Conservation (phyloP, 208 protist genomes). For the Balamuthia mandrillaris region DNA sequence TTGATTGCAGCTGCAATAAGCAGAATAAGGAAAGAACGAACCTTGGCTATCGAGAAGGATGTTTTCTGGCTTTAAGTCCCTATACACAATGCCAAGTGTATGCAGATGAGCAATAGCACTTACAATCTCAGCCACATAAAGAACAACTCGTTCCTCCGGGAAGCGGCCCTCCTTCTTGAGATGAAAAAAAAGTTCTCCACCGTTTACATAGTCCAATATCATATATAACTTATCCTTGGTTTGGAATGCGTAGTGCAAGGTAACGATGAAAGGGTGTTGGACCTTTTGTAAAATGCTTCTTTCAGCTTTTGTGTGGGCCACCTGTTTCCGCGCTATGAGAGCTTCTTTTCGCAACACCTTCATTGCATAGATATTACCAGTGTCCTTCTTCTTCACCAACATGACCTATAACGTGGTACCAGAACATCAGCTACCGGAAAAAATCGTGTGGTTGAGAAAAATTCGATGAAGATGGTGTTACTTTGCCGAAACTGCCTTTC, state of each 20-base stretch:
- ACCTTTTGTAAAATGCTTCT: slow-evolving; percentile 63
- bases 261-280: slow-evolving; percentile 74
- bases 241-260: slow-evolving; percentile 93
- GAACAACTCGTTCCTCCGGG: neutral
- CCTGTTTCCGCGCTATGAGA: slow-evolving; percentile 64
- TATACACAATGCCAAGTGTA: slow-evolving; percentile 83
- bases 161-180: slow-evolving; percentile 73
- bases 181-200: slow-evolving; percentile 88
- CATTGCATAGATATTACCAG: slow-evolving; percentile 73
- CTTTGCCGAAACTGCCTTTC: slow-evolving; percentile 73
- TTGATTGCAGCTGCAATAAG: no score
- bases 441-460: neutral
- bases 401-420: slow-evolving; percentile 50
- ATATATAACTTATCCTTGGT: slow-evolving; percentile 85
- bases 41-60: slow-evolving; percentile 61
- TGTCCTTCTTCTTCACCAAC: slow-evolving; percentile 65
- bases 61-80: slow-evolving; percentile 67
- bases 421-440: neutral
- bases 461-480: slow-evolving; percentile 42
- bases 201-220: slow-evolving; percentile 85
- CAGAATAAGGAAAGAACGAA: neutral
- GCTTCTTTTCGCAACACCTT: slow-evolving; percentile 72
- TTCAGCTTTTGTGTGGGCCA: slow-evolving; percentile 68
- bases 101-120: slow-evolving; percentile 77
- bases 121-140: slow-evolving; percentile 67